These are phyloP conservation scores for Phialemoniopsis sp. DNA, from an alignment of 2,329 filamentous ascomycete species.

Conservation along the genomic window DNA sequence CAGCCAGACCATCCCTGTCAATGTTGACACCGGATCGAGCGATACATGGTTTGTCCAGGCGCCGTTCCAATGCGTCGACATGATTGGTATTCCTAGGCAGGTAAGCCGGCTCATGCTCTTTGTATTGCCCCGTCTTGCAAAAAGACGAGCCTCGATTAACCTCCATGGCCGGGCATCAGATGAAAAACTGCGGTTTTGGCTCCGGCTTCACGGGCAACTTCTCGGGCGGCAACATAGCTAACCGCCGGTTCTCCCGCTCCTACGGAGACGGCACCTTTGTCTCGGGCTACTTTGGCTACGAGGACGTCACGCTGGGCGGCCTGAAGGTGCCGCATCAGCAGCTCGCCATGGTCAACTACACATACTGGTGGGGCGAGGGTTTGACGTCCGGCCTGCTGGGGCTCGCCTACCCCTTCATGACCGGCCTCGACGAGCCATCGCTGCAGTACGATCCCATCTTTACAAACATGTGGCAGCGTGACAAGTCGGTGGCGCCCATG, in stretches of 20 bases:
- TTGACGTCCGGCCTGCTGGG: constrained; percentile 44
- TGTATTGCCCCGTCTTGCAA: neutral
- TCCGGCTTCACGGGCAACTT: constrained; percentile 23
- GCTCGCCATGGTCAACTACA: constrained; percentile 38
- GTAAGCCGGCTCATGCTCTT: constrained; percentile 6
- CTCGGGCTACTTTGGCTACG: constrained; percentile 30
- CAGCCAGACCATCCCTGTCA: constrained; percentile 16
- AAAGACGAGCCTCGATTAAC: neutral
- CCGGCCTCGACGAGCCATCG: constrained; percentile 26
- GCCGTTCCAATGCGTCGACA: constrained; percentile 13
- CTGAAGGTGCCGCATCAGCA: constrained; percentile 38
- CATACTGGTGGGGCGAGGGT: constrained; percentile 37
- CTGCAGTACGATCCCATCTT: constrained; percentile 43
- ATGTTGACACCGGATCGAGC: constrained; percentile 21
- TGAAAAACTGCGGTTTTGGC: constrained; percentile 16
- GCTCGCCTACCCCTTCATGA: constrained; percentile 43
- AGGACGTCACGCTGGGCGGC: constrained; percentile 36
- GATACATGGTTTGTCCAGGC: constrained; percentile 18
- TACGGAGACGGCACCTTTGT: constrained; percentile 38
- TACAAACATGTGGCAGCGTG: constrained; percentile 39
- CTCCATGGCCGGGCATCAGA: neutral
- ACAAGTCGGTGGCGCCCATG: constrained; percentile 30
- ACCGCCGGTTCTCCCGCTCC: constrained; percentile 34
- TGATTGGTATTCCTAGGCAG: constrained; percentile 4
- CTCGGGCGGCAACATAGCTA: constrained; percentile 20